phyloP scores from a whole-genome alignment of 2,329 filamentous ascomycete genomes.

The Chaetothyriales sp. region DNA sequence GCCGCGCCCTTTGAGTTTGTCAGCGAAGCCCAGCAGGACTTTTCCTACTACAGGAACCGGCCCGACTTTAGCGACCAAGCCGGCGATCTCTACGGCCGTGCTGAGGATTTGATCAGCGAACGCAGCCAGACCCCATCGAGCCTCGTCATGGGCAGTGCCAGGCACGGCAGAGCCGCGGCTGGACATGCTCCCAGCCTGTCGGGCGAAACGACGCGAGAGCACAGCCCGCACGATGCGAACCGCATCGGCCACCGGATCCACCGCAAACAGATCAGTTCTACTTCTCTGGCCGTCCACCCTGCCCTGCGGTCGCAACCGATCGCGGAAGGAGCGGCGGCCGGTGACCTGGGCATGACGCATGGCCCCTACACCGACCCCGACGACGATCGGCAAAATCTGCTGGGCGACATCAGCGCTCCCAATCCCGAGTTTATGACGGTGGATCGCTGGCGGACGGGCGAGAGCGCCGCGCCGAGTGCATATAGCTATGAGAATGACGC shows the following conservation, averaged over 20 bases:
- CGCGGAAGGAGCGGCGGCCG: neutral
- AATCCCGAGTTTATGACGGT: slow-evolving; percentile 16
- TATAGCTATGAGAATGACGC: slow-evolving; percentile 1
- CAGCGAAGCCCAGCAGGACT: slow-evolving; percentile 72
- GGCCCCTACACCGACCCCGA: slow-evolving; percentile 12
- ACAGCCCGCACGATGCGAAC: neutral
- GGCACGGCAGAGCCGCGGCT: too few relatives aligned
- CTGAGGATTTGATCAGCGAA: slow-evolving; percentile 33
- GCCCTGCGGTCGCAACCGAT: neutral
- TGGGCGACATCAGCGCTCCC: slow-evolving; percentile 12
- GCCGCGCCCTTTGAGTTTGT: slow-evolving; percentile 71
- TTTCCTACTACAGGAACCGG: slow-evolving; percentile 80
- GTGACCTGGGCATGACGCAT: slow-evolving; percentile 6
- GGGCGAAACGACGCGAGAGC: neutral
- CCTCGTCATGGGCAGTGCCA: neutral
- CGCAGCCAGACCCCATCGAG: slow-evolving; percentile 30
- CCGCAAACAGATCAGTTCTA: neutral
- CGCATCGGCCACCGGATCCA: neutral
- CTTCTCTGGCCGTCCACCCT: neutral
- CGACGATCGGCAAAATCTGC: slow-evolving; percentile 14
- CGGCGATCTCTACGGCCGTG: slow-evolving; percentile 45
- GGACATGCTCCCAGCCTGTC: neutral
- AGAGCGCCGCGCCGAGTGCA: neutral
- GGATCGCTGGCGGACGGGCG: slow-evolving; percentile 9
- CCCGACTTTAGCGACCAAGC: slow-evolving; percentile 79